Conservation (phyloP, 441 rosid species). For the Rhodomyrtus psidioides region DNA sequence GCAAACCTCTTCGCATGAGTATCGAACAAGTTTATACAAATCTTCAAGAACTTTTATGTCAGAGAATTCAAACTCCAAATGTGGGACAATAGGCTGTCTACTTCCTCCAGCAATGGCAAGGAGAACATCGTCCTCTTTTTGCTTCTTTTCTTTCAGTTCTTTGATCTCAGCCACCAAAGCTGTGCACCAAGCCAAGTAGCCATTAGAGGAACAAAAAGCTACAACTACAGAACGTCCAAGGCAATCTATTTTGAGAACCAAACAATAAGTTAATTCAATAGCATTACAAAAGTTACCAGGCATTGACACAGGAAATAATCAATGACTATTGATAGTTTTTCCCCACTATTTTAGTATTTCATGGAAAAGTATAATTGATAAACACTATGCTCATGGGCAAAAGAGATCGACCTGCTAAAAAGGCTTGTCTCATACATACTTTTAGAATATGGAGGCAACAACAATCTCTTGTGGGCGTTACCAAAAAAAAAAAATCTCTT, state of each 20-base stretch:
- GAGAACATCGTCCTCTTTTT: constrained; percentile 71
- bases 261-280: neutral
- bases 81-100: constrained; percentile 53
- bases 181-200: constrained; percentile 16
- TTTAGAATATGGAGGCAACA: neutral
- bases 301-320: neutral
- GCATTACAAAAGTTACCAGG: constrained; percentile 8
- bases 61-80: constrained; percentile 75
- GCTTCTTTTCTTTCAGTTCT: constrained; percentile 79
- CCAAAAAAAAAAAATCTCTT: neutral
- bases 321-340: neutral
- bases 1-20: constrained; percentile 36
- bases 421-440: neutral
- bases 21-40: constrained; percentile 86
- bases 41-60: constrained; percentile 92
- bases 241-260: neutral
- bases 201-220: neutral
- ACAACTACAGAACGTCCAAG: neutral
- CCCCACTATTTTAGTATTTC: neutral
- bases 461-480: neutral
- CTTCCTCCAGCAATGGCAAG: constrained; percentile 92
- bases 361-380: neutral
- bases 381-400: neutral
- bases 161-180: constrained; percentile 85
- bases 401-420: neutral